Percentiles rank a stretch among this genome's conserved stretches.
These are phyloP conservation scores for Scedosporium minutisporum DNA, from an alignment of 2,329 filamentous ascomycete species.

Conservation along the genomic window DNA sequence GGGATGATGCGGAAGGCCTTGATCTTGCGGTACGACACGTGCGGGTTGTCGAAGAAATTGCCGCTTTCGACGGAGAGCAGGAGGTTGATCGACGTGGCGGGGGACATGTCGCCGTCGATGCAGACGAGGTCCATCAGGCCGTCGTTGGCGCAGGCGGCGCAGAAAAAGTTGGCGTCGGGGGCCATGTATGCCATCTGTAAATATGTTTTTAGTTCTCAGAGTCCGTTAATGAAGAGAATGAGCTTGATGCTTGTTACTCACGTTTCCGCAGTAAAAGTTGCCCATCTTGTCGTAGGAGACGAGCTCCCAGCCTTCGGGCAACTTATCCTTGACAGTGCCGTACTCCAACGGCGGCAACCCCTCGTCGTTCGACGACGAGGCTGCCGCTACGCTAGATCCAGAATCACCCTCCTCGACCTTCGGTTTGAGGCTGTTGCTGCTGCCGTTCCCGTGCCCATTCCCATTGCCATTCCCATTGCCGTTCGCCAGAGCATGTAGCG, in stretches of 20 bases:
- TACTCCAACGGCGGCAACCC: slow-evolving; percentile 67
- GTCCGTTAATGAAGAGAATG: not conserved
- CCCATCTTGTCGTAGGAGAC: slow-evolving; percentile 68
- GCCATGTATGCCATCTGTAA: slow-evolving; percentile 80
- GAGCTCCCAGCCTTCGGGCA: slow-evolving; percentile 70
- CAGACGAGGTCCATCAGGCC: slow-evolving; percentile 78
- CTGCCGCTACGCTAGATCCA: slow-evolving; percentile 11
- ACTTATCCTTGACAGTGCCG: slow-evolving; percentile 66
- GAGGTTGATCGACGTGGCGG: slow-evolving; percentile 56
- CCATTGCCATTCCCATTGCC: slow-evolving; percentile 11
- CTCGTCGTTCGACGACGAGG: slow-evolving; percentile 20
- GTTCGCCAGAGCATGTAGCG: slow-evolving; percentile 7
- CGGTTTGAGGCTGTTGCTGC: slow-evolving; percentile 11
- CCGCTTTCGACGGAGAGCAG: slow-evolving; percentile 63
- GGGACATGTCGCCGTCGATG: slow-evolving; percentile 65
- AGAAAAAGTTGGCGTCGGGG: slow-evolving; percentile 77
- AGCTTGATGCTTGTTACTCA: slow-evolving; percentile 26
- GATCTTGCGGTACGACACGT: slow-evolving; percentile 76
- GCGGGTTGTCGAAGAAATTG: slow-evolving; percentile 68
- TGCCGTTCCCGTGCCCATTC: not conserved
- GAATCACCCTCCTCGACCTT: slow-evolving; percentile 3
- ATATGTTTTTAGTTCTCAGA: slow-evolving; percentile 8
- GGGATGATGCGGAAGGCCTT: slow-evolving; percentile 81
- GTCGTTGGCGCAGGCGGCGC: slow-evolving; percentile 71
- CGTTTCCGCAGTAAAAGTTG: slow-evolving; percentile 90